Conservation (phyloP, 1,139 yeast species). For the Candida pseudoviswanathii region DNA sequence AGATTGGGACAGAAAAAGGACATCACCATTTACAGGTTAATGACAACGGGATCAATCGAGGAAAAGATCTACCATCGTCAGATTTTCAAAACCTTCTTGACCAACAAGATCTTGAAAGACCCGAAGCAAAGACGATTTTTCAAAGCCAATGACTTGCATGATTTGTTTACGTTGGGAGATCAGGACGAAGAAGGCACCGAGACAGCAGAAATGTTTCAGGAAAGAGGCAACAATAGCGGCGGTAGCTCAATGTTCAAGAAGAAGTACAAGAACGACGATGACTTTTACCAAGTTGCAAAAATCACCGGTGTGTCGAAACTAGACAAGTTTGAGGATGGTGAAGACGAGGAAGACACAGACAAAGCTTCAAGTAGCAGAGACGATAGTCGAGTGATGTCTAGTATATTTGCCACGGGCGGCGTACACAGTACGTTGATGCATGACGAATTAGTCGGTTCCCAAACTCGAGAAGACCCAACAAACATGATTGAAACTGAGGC, state of each 20-base stretch:
- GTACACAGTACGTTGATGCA: constrained; percentile 79
- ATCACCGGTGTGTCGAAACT: constrained; percentile 58
- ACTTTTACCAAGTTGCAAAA: constrained; percentile 53
- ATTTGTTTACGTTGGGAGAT: constrained; percentile 82
- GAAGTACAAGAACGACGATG: constrained; percentile 50
- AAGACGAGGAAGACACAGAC: constrained; percentile 34
- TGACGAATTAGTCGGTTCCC: constrained; percentile 69
- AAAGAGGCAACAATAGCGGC: constrained; percentile 48
- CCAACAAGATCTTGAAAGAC: constrained; percentile 91
- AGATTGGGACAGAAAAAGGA: constrained; percentile 92
- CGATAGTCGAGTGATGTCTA: constrained; percentile 69
- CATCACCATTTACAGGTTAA: constrained; percentile 86
- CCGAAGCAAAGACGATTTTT: constrained; percentile 94
- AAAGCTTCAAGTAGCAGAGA: constrained; percentile 21
- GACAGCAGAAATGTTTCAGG: constrained; percentile 64
- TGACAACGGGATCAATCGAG: constrained; percentile 95
- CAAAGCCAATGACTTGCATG: constrained; percentile 89
- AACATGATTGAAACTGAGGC: constrained; percentile 77
- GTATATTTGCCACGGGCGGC: constrained; percentile 69
- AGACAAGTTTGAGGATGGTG: constrained; percentile 51
- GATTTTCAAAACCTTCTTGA: constrained; percentile 89
- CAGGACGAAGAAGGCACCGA: constrained; percentile 66
- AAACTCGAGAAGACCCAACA: constrained; percentile 40
- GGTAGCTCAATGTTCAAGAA: constrained; percentile 28
- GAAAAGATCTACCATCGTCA: constrained; percentile 96